Conservation (phyloP, 148 eudicot genomes). For the Camellia japonica region DNA sequence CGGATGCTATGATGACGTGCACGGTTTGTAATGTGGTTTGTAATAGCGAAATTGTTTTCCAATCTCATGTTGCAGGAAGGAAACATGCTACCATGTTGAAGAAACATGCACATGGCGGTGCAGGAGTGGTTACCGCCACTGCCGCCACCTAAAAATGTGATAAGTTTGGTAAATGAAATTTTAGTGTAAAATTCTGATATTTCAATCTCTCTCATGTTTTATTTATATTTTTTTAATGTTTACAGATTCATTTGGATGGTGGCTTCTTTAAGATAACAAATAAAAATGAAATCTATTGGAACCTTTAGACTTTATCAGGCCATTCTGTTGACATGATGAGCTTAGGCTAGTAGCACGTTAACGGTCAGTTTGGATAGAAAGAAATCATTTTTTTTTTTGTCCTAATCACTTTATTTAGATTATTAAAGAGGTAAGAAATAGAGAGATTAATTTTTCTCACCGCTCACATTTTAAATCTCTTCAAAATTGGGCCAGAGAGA, state of each 20-base stretch:
- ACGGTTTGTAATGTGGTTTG: constrained; percentile 51
- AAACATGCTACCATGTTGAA: constrained; percentile 48
- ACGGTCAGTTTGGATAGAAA: no score
- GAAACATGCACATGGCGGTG: constrained; percentile 13
- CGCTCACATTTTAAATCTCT: no score
- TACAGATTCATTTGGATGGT: background rate
- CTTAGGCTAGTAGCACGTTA: no score
- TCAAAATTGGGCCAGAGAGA: no score
- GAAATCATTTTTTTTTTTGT: no score
- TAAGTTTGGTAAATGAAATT: background rate
- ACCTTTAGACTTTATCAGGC: no score
- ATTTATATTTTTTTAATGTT: background rate
- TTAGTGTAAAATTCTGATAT: background rate
- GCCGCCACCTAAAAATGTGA: background rate
- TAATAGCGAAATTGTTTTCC: constrained; percentile 50
- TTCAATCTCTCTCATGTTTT: background rate
- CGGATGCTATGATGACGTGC: constrained; percentile 35
- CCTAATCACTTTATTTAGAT: no score
- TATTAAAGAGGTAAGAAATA: no score
- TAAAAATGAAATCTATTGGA: no score
- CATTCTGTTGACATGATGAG: no score
- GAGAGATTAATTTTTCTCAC: no score
- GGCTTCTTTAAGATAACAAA: background rate
- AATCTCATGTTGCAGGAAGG: constrained; percentile 44
- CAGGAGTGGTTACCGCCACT: background rate